Base-by-base conservation (phyloP, 2,329 filamentous ascomycete species). In the Venturia asperata region DNA sequence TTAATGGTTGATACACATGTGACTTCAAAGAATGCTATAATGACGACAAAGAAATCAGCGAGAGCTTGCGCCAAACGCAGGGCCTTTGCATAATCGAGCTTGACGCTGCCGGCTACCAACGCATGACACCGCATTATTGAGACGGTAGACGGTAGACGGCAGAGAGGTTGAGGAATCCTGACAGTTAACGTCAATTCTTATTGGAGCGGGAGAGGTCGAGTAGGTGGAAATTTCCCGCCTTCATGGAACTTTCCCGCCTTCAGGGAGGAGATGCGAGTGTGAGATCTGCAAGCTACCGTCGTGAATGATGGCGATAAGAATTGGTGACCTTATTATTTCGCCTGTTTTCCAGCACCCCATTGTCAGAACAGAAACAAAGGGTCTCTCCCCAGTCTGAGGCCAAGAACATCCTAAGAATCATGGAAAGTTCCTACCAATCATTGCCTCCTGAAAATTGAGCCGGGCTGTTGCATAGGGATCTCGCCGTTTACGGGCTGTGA, bases 261-360 rank as follows among this genome's bases (percentile, higher is more conserved):
- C 15, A 56, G 30, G 13, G 27, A 34, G 34, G 3, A 17, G n/a
- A 47, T 17, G 19, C 24, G 27, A n/a, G 15, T 55, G 24, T 30
- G 49, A 21, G 43, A 47, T 47, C n/a, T 19, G 15, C 52, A 37
- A 37, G 27, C 52, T 37, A 37, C n/a, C 52, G 52, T 37, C 52
- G 24, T 56, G 52, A 34, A 56, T 56, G 52, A 37, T 37, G 52
- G 52, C 52, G 52, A 56, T 37, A 34, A 56, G 52, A 37, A 27
- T 56, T 19, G 27, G 27, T 56, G 27, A 17, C 30, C 24, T n/a
- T n/a, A n/a, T 37, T 15, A 19, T 37, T 56, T 56, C 27, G 15
- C 24, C 6, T 56, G 37, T 13, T 56, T 56, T 3, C 3, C 15
- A 37, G 17, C 52, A 10, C 19, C 17, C 1, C 49, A 30, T 55